Evolutionary conservation across 2,329 filamentous ascomycete genomes (phyloP).

Genomic region (Pseudogymnoascus sp.): DNA sequence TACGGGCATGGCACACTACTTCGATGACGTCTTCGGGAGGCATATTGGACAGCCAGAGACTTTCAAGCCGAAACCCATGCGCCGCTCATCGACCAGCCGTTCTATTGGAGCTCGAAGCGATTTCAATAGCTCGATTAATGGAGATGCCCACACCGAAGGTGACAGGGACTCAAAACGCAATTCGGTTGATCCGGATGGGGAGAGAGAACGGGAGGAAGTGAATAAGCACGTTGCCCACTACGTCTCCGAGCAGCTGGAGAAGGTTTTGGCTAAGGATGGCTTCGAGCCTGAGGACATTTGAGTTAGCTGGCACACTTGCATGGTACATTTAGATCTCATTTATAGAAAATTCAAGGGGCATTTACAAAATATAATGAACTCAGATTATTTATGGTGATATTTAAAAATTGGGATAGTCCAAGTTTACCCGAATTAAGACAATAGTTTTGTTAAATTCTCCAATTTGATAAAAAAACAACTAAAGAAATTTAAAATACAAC

Average conservation of each 20-base stretch:
- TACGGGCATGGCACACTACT: slow-evolving; percentile 82
- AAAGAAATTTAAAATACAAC: not conserved
- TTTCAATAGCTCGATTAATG: slow-evolving; percentile 49
- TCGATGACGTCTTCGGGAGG: slow-evolving; percentile 77
- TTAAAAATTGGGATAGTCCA: not conserved
- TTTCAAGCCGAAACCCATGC: slow-evolving; percentile 40
- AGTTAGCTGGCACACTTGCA: not conserved
- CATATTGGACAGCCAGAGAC: slow-evolving; percentile 34
- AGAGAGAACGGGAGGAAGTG: slow-evolving; percentile 43
- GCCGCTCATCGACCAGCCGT: slow-evolving; percentile 71
- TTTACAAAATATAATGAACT: not conserved
- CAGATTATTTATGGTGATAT: not conserved
- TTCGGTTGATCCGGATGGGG: slow-evolving; percentile 44
- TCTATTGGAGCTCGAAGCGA: slow-evolving; percentile 81
- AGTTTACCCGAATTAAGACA: not conserved
- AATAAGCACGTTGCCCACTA: slow-evolving; percentile 72
- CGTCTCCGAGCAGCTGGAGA: slow-evolving; percentile 70
- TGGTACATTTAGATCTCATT: slow-evolving; percentile 1
- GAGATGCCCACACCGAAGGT: slow-evolving; percentile 36
- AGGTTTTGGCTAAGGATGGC: slow-evolving; percentile 50
- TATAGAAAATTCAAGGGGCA: not conserved
- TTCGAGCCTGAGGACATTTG: slow-evolving; percentile 13
- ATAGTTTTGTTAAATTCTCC: not conserved
- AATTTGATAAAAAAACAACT: not conserved
- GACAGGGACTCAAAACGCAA: slow-evolving; percentile 29